phyloP scores from a whole-genome alignment of 2,329 filamentous ascomycete genomes.

The Arthrinium puccinioides region DNA sequence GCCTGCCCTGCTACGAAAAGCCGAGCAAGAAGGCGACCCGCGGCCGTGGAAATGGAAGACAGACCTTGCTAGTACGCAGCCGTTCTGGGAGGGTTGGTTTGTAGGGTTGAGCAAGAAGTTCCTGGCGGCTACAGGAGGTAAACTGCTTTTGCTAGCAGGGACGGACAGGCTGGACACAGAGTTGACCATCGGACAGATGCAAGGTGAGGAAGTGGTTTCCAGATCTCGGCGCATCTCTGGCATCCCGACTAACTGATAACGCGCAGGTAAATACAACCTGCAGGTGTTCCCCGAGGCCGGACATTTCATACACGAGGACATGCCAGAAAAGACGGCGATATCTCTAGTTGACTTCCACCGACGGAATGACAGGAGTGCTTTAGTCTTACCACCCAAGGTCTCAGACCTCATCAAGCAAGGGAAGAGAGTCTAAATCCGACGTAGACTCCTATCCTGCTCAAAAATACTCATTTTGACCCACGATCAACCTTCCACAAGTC shows the following conservation, averaged over 20 bases:
- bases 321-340: conserved; percentile 81
- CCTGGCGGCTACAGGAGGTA: conserved; percentile 62
- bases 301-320: conserved; percentile 94
- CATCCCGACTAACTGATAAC: background rate
- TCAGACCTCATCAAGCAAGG: conserved; percentile 61
- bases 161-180: conserved; percentile 27
- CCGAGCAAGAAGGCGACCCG: conserved; percentile 16
- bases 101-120: conserved; percentile 83
- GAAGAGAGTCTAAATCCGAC: conserved; percentile 41
- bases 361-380: conserved; percentile 75
- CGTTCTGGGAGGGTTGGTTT: conserved; percentile 95
- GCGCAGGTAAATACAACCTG: conserved; percentile 79
- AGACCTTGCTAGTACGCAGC: conserved; percentile 72
- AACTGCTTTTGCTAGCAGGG: conserved; percentile 22
- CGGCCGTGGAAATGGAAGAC: conserved; percentile 78
- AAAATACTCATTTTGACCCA: too few relatives aligned
- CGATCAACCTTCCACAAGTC: too few relatives aligned
- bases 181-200: conserved; percentile 27
- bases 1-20: conserved; percentile 59
- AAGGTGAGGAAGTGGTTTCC: conserved; percentile 20
- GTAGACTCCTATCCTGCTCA: too few relatives aligned
- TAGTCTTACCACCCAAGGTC: conserved; percentile 90
- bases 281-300: conserved; percentile 93
- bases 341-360: conserved; percentile 85
- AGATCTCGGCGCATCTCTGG: too few relatives aligned